phyloP scores from a whole-genome alignment of 2,329 filamentous ascomycete genomes.

The Periconia sp. region DNA sequence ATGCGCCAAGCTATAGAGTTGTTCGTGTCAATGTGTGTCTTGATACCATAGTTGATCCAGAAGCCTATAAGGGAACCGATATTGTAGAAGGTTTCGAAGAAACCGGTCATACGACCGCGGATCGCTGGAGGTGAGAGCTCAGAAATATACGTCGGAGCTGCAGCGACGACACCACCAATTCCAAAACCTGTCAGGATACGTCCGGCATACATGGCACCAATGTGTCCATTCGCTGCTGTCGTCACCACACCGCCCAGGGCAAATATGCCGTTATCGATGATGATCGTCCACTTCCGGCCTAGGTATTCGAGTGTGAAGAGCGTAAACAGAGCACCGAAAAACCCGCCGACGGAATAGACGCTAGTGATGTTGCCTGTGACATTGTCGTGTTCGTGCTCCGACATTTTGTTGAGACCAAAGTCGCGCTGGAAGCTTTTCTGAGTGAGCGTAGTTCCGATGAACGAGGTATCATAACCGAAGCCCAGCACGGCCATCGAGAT shows the following conservation, averaged over 20 bases:
- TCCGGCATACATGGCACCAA: conserved; percentile 50
- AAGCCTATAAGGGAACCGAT: conserved; percentile 59
- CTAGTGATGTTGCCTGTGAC: conserved; percentile 57
- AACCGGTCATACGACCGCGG: conserved; percentile 67
- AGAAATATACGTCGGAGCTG: conserved; percentile 45
- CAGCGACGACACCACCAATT: conserved; percentile 47
- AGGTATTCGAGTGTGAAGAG: conserved; percentile 52
- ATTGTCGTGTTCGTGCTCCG: conserved; percentile 42
- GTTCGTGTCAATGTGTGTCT: conserved; percentile 49
- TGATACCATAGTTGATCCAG: conserved; percentile 51
- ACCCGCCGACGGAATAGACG: conserved; percentile 57
- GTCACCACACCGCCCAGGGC: conserved; percentile 47
- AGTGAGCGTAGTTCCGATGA: conserved; percentile 62
- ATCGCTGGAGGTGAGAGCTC: conserved; percentile 64
- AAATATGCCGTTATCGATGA: conserved; percentile 55
- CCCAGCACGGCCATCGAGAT: conserved; percentile 55
- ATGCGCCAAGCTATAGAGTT: conserved; percentile 66
- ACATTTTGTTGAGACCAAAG: conserved; percentile 46
- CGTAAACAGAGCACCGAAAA: conserved; percentile 60
- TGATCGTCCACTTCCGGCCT: conserved; percentile 59
- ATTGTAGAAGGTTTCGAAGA: conserved; percentile 71
- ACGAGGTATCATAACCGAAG: conserved; percentile 62
- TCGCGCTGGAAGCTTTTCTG: conserved; percentile 57
- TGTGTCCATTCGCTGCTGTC: conserved; percentile 29
- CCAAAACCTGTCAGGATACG: conserved; percentile 48